Conservation (phyloP, 805 yeast species). For the Candida endomychidarum region DNA sequence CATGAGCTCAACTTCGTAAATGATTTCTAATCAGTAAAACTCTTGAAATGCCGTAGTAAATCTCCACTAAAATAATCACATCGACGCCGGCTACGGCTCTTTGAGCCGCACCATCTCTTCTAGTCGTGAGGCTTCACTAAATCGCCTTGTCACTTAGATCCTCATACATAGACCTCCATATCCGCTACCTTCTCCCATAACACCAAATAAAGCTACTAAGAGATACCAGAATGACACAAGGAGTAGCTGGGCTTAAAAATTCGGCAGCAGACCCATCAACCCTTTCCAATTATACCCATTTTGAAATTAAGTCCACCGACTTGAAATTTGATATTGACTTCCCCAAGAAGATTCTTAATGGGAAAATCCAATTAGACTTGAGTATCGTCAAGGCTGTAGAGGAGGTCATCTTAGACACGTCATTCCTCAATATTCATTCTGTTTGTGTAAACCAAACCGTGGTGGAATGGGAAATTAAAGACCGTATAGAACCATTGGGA, state of each 20-base stretch:
- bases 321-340: constrained; percentile 59
- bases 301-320: constrained; percentile 48
- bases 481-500: constrained; percentile 57
- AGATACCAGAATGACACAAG: constrained; percentile 1
- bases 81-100: background rate
- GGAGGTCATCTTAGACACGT: constrained; percentile 62
- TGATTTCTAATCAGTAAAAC: too few species aligned
- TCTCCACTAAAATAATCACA: too few species aligned
- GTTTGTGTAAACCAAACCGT: constrained; percentile 43
- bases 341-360: constrained; percentile 49
- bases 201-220: too few species aligned
- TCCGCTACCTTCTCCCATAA: background rate
- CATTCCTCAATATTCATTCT: constrained; percentile 50
- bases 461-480: constrained; percentile 31
- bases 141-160: constrained; percentile 3
- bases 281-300: constrained; percentile 63
- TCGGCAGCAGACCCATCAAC: constrained; percentile 64
- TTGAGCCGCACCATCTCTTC: constrained; percentile 1
- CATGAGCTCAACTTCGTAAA: too few species aligned
- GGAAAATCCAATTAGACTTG: constrained; percentile 54
- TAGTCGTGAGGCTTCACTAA: constrained; percentile 4
- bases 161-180: background rate
- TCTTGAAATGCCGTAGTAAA: too few species aligned
- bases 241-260: background rate
- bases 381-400: constrained; percentile 23